A percentile compares a stretch with the other conserved stretches of the same genome.
phyloP scores from a whole-genome alignment of 1,139 yeast species.

The Lodderomyces oxycetoniae region DNA sequence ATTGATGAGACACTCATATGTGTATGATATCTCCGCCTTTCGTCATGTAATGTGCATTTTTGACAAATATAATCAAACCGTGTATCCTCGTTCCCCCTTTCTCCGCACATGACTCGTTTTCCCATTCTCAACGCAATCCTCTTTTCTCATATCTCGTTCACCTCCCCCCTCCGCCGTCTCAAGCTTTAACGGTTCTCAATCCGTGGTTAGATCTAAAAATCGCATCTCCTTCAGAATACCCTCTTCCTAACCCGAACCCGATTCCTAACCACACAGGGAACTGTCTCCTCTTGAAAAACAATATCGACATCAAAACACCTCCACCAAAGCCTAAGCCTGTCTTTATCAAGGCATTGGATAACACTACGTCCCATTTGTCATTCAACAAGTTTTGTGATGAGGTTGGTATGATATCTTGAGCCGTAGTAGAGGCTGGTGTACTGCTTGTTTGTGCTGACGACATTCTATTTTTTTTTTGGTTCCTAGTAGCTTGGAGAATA shows the following conservation, averaged over 20 bases:
- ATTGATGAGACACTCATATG: no score
- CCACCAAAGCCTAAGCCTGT: constrained; percentile 98
- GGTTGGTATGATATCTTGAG: constrained; percentile 34
- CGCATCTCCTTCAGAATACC: constrained; percentile 97
- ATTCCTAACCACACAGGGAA: constrained; percentile 97
- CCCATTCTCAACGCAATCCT: no score
- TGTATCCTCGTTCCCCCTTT: no score
- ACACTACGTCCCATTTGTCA: constrained; percentile 95
- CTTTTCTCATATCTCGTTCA: no score
- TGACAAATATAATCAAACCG: no score
- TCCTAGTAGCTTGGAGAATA: background rate
- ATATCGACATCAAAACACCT: constrained; percentile 91
- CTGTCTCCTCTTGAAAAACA: constrained; percentile 86
- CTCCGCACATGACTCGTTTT: no score
- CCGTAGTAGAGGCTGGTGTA: constrained; percentile 4
- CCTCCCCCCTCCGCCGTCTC: no score
- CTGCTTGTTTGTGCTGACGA: constrained; percentile 13
- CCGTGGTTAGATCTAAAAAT: constrained; percentile 82
- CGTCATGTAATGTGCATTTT: no score
- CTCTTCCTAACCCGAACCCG: constrained; percentile 96
- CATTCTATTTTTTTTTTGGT: constrained; percentile 9
- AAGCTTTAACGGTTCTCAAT: constrained; percentile 65
- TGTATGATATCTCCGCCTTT: no score
- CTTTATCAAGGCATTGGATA: constrained; percentile 90
- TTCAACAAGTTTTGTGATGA: constrained; percentile 69